phyloP scores from a whole-genome alignment of 345 rosid species.

The Theobroma cacao region DNA sequence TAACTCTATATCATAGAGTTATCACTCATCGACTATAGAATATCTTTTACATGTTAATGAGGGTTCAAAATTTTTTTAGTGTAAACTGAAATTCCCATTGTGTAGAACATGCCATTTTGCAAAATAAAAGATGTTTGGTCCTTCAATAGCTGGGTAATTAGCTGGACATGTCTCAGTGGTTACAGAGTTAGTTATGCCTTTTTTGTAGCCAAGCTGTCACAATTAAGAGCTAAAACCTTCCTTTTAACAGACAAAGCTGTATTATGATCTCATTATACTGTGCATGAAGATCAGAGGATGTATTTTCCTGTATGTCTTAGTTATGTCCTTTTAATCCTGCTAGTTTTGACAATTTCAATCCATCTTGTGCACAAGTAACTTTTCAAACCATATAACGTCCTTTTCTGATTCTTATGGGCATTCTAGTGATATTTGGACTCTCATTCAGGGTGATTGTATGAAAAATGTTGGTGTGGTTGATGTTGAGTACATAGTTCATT shows the following conservation, averaged over 20 bases:
- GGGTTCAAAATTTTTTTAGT: too few species aligned
- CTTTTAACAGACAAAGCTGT: not conserved
- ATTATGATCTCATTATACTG: not conserved
- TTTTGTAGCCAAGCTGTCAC: not conserved
- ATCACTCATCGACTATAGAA: too few species aligned
- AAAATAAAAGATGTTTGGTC: not conserved
- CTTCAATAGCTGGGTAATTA: not conserved
- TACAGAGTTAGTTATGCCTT: not conserved
- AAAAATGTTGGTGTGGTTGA: conserved; percentile 90
- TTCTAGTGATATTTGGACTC: conserved; percentile 8
- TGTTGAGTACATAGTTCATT: conserved; percentile 79
- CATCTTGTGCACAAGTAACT: conserved; percentile 63
- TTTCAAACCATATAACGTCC: not conserved
- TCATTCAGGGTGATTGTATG: conserved; percentile 76
- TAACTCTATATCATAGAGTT: too few species aligned
- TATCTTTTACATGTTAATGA: too few species aligned
- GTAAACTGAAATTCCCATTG: not conserved
- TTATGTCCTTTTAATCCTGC: not conserved
- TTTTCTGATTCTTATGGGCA: not conserved
- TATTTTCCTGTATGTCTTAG: not conserved
- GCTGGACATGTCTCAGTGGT: not conserved
- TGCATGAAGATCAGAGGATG: not conserved
- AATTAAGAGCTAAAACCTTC: not conserved
- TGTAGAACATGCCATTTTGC: not conserved
- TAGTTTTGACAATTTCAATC: not conserved